Evolutionary conservation across 2,329 filamentous ascomycete genomes (phyloP), one percentile per base, ranked within the genome.

Genomic region (Rutstroemia sydowiana): DNA sequence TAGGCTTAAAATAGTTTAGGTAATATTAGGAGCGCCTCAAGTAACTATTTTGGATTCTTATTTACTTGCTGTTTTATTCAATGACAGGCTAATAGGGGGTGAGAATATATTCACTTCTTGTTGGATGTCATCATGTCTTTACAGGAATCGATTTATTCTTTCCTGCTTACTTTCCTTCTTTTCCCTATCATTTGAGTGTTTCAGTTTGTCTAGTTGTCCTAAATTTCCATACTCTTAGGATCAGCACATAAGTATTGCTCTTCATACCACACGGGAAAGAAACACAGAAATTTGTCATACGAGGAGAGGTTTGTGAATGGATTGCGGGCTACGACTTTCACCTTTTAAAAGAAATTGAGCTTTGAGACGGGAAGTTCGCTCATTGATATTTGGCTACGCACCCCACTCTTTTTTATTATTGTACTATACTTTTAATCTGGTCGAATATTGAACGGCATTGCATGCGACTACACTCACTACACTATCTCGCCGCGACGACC

Each of bases 191-290:
- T 51, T 28, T 20, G 34, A 46, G 42, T 13, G 26, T 32, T 51
- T 31, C 23, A n/a, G 21, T 46, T 32, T 11, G 42, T 18, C n/a
- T 39, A 39, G 21, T 32, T n/a, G 39, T 42, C 21, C 39, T 26
- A 11, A 14, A 42, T 42, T 28, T 42, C 39, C 20, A 23, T 46
- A 18, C n/a, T 13, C 30, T 42, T n/a, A 18, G 16, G 42, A 46
- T 46, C 18, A 51, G 48, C 48, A 51, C 26, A 46, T 51, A 51
- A 51, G 48, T 51, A 51, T 51, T 51, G 42, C 48, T 51, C 46
- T 51, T 34, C 43, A 44, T 30, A 31, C 23, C 30, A 10, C 41
- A 39, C 14, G 4, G 26, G 39, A 23, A n/a, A 20, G 32, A 23
- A 5, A 20, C 11, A 5, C 23, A 26, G 9, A 23, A 14, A 13